Evolutionary conservation across 75 land plant species (phyloP).

Genomic region (Ceratopteris richardii): DNA sequence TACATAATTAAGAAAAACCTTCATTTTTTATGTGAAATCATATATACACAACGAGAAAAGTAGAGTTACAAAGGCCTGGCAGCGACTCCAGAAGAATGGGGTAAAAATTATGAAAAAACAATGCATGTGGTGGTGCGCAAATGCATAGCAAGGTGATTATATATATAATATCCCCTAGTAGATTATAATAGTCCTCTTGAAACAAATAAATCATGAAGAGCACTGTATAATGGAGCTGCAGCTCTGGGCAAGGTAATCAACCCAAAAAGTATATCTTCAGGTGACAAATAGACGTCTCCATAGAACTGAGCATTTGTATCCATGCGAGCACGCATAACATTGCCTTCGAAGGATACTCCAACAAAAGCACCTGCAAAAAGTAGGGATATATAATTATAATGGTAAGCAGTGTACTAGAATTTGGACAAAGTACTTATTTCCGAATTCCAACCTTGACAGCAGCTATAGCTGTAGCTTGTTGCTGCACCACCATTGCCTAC

Average conservation of each 20-base stretch:
- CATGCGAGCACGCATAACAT: slow-evolving; percentile 47
- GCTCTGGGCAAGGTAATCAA: slow-evolving; percentile 58
- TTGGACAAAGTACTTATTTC: too few relatives aligned
- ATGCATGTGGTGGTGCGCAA: too few relatives aligned
- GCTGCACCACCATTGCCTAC: slow-evolving; percentile 71
- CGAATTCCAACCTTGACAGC: slow-evolving; percentile 60
- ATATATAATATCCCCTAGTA: too few relatives aligned
- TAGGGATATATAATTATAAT: not conserved
- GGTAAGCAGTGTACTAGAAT: not conserved
- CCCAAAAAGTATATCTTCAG: slow-evolving; percentile 63
- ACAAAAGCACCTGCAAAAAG: slow-evolving; percentile 68
- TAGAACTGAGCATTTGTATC: slow-evolving; percentile 61
- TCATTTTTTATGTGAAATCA: too few relatives aligned
- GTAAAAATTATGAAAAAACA: too few relatives aligned
- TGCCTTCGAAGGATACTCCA: slow-evolving; percentile 77
- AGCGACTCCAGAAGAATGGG: too few relatives aligned
- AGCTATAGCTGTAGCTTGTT: slow-evolving; percentile 83
- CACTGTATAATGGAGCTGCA: slow-evolving; percentile 62
- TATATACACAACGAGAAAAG: too few relatives aligned
- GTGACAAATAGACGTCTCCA: slow-evolving; percentile 75
- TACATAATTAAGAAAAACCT: too few relatives aligned
- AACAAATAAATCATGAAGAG: slow-evolving; percentile 42
- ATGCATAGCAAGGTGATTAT: too few relatives aligned
- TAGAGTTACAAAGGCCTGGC: too few relatives aligned
- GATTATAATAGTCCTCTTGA: not conserved